Conservation (phyloP, 768 basidiomycete species). For the Trametes meyenii region DNA sequence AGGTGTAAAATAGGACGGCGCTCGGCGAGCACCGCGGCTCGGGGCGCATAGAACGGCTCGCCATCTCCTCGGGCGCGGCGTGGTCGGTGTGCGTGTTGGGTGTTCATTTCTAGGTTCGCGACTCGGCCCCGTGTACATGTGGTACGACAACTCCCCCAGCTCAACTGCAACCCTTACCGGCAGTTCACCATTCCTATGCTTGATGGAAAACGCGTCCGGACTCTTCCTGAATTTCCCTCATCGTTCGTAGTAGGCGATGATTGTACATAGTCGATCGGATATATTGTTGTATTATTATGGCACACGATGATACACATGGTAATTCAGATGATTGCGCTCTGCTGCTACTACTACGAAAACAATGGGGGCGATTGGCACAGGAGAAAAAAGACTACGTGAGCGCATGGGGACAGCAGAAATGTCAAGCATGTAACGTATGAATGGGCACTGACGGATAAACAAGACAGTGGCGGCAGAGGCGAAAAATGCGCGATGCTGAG, state of each 20-base stretch:
- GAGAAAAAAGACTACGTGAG: conserved; percentile 9
- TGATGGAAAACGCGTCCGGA: background rate
- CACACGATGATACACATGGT: conserved; percentile 23
- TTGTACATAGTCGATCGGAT: conserved; percentile 14
- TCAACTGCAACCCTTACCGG: background rate
- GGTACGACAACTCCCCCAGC: conserved; percentile 3
- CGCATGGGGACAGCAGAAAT: background rate
- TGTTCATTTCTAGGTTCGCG: background rate
- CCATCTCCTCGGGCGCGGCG: background rate
- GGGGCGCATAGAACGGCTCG: conserved; percentile 3
- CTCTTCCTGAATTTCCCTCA: background rate
- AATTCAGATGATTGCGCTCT: conserved; percentile 15
- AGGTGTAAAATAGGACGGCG: conserved; percentile 19
- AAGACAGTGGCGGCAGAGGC: conserved; percentile 12
- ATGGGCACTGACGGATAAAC: conserved; percentile 21
- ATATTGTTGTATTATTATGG: conserved; percentile 24
- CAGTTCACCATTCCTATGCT: background rate
- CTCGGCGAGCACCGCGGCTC: background rate
- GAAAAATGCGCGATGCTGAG: conserved; percentile 11
- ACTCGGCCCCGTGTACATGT: conserved; percentile 6
- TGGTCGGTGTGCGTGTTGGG: background rate
- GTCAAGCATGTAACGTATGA: conserved; percentile 17
- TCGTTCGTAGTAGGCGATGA: background rate
- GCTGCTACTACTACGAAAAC: conserved; percentile 26
- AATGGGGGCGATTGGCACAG: conserved; percentile 4